phyloP scores from a whole-genome alignment of 148 eudicot genomes.

The Chenopodium berlandieri region DNA sequence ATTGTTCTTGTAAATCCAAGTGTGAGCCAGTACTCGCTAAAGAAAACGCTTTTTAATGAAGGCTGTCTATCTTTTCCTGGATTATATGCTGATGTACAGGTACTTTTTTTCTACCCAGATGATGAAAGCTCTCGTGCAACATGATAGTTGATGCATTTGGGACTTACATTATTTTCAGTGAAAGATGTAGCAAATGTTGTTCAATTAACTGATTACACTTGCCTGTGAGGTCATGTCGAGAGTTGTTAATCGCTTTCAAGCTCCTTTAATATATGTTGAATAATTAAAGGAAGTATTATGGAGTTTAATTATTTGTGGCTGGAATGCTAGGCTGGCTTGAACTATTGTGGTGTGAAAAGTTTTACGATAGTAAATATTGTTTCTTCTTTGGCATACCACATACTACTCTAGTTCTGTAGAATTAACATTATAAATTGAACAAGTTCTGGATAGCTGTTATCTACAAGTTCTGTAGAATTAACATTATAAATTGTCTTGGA shows the following conservation, averaged over 20 bases:
- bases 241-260: neutral
- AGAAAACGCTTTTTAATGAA: slow-evolving; percentile 58
- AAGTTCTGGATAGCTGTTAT: too few relatives aligned
- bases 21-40: slow-evolving; percentile 66
- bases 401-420: neutral
- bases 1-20: slow-evolving; percentile 91
- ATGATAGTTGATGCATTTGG: neutral
- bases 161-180: neutral
- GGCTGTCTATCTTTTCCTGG: slow-evolving; percentile 95
- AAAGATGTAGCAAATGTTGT: neutral
- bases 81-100: slow-evolving; percentile 83
- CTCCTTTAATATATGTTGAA: neutral
- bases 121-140: neutral
- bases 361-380: neutral
- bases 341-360: neutral
- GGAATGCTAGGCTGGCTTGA: neutral
- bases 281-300: neutral
- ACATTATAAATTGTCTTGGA: neutral
- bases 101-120: slow-evolving; percentile 22
- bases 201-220: too few relatives aligned
- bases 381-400: neutral
- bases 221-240: too few relatives aligned
- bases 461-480: neutral
- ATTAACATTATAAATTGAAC: neutral
- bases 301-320: neutral